These are phyloP conservation scores for Cladosporium sp. DNA, from an alignment of 2,329 filamentous ascomycete species.

Conservation along the genomic window DNA sequence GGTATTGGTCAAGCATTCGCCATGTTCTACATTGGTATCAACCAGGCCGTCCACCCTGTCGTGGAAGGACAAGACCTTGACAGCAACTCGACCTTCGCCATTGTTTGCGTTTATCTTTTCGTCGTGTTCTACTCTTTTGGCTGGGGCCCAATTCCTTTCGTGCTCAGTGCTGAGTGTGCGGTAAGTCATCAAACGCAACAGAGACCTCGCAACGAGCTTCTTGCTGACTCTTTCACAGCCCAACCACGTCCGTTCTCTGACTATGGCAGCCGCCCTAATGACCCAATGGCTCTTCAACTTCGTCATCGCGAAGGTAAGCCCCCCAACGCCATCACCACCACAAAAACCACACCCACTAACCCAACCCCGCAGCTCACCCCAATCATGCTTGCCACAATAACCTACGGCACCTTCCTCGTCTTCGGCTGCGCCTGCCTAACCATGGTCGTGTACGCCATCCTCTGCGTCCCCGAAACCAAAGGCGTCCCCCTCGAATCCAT, in stretches of 20 bases:
- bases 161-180: conserved; percentile 36
- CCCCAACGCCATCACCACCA: background rate
- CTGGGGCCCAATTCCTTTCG: conserved; percentile 44
- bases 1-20: conserved; percentile 40
- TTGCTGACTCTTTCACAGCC: conserved; percentile 15
- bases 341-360: background rate
- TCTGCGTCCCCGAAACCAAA: conserved; percentile 42
- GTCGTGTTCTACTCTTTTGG: conserved; percentile 44
- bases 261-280: conserved; percentile 43
- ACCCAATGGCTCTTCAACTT: conserved; percentile 44
- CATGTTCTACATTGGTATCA: conserved; percentile 39
- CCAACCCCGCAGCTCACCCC: conserved; percentile 31
- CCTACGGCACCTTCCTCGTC: conserved; percentile 38
- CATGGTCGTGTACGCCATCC: conserved; percentile 39
- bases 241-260: conserved; percentile 34
- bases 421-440: conserved; percentile 39
- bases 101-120: conserved; percentile 49
- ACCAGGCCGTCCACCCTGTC: conserved; percentile 45
- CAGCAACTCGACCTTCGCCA: conserved; percentile 51
- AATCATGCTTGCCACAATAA: conserved; percentile 40
- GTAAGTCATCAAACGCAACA: background rate
- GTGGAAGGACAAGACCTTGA: conserved; percentile 35
- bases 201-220: background rate
- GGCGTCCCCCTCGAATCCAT: conserved; percentile 40
- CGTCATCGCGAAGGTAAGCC: conserved; percentile 25